Evolutionary conservation across 257 asterid species (phyloP), one percentile per base, ranked within the genome.

Genomic region (Vinca minor): DNA sequence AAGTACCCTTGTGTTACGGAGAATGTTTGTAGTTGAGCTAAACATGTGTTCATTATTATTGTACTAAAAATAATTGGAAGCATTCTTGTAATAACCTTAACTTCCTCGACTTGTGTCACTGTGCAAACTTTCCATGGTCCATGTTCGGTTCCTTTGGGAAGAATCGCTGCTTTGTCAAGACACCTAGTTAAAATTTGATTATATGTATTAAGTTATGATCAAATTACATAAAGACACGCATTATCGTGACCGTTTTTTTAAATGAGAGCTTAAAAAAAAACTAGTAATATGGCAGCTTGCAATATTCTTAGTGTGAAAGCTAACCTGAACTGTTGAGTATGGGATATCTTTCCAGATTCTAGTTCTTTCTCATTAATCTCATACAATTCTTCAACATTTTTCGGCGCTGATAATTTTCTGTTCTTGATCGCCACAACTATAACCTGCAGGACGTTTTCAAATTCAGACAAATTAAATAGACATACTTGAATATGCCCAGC

Each of bases 21-120:
- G 81, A 81, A 85, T 26, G 95, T 87, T 50, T 87, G 95, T 25
- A 87, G 94, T 26, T 87, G 95, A 1, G 95, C 88, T 44, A 83
- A 21, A 71, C 94, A 85, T 15, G 94, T 87, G 87, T 84, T 85
- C 83, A 88, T 74, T 54, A 88, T 66, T 57, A 88, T 82, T 48
- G 94, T 88, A 83, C 94, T 82, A 32, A 54, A 84, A 29, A 88
- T 74, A 42, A 85, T 88, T 11, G 96, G 96, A 1, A 81, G 8
- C 95, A 87, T 87, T 61, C 95, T 73, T 31, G 74, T 68, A 1
- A 88, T 68, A 34, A 85, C 62, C 59, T 88, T 88, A 3, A 82
- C 89, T 69, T 88, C 94, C 69, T 88, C 96, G 0, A 84, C 80
- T 60, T 88, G 87, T 1, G 87, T 85, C 32, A 85, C 82, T 3